phyloP scores from a whole-genome alignment of 345 rosid species.

The Clausena lansium region DNA sequence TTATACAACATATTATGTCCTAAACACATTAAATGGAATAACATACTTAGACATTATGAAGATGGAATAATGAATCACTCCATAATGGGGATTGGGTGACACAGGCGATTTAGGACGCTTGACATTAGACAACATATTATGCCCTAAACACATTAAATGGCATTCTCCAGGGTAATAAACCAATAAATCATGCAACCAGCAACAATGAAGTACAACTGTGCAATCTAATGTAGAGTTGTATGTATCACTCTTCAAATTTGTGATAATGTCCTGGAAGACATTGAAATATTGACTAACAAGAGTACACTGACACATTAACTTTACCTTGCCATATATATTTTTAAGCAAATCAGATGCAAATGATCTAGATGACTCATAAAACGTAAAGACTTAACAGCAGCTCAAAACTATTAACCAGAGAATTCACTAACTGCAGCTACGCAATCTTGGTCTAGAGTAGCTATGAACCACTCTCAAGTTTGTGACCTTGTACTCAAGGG shows the following conservation, averaged over 20 bases:
- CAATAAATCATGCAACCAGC: background rate
- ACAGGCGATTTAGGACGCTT: too few relatives aligned
- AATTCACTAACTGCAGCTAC: background rate
- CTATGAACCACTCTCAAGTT: too few relatives aligned
- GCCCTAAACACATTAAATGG: background rate
- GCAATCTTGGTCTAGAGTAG: background rate
- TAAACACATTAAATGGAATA: too few relatives aligned
- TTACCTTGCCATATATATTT: background rate
- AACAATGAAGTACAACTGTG: background rate
- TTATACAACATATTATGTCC: too few relatives aligned
- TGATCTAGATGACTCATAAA: background rate
- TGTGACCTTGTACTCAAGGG: background rate
- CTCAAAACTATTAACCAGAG: background rate
- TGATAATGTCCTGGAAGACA: background rate
- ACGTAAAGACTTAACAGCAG: background rate
- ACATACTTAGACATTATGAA: background rate
- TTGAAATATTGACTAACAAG: background rate
- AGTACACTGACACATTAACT: background rate
- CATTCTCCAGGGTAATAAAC: background rate
- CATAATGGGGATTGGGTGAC: background rate
- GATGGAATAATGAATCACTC: background rate
- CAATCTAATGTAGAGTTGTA: background rate
- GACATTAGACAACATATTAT: background rate
- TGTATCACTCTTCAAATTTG: background rate
- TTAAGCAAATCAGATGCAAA: background rate